Conservation (phyloP, 176 grass and related monocot genomes). For the Oryza australiensis region DNA sequence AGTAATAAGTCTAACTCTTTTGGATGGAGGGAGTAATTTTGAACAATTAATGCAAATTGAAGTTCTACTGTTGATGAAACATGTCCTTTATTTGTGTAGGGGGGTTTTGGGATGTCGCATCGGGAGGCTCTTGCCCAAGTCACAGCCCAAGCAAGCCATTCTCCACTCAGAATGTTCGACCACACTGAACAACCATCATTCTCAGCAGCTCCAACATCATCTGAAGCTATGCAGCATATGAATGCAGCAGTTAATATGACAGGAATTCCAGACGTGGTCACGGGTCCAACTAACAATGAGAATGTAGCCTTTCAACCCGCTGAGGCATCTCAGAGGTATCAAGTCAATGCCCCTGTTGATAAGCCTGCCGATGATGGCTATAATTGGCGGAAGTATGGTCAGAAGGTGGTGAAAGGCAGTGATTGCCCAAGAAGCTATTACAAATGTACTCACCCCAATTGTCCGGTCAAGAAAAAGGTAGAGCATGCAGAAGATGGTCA, state of each 20-base stretch:
- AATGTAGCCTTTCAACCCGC: conserved; percentile 48
- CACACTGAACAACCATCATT: conserved; percentile 60
- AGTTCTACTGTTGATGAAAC: conserved; percentile 19
- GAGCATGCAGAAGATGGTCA: conserved; percentile 88
- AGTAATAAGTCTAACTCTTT: too few species aligned
- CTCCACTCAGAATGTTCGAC: conserved; percentile 66
- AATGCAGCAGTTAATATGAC: conserved; percentile 33
- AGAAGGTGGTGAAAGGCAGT: conserved; percentile 95
- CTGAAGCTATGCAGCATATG: conserved; percentile 46
- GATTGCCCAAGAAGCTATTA: conserved; percentile 87
- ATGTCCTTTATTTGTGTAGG: conserved; percentile 42
- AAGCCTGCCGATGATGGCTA: conserved; percentile 89
- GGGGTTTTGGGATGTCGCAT: conserved; percentile 70
- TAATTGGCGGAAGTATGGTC: conserved; percentile 93
- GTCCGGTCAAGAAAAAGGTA: conserved; percentile 85
- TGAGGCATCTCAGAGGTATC: conserved; percentile 56
- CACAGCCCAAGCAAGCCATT: conserved; percentile 66
- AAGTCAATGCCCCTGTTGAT: conserved; percentile 62
- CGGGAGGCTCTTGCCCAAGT: conserved; percentile 71
- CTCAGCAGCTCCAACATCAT: conserved; percentile 46
- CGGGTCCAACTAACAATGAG: conserved; percentile 41
- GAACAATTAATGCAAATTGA: background rate
- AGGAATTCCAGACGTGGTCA: conserved; percentile 33
- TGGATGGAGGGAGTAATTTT: too few species aligned
- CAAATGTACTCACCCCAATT: conserved; percentile 77